Percentiles rank a stretch among this genome's conserved stretches.
Evolutionary conservation across 352 stramenopile genomes (phyloP).

Genomic region (Phytophthora niederhauseri): DNA sequence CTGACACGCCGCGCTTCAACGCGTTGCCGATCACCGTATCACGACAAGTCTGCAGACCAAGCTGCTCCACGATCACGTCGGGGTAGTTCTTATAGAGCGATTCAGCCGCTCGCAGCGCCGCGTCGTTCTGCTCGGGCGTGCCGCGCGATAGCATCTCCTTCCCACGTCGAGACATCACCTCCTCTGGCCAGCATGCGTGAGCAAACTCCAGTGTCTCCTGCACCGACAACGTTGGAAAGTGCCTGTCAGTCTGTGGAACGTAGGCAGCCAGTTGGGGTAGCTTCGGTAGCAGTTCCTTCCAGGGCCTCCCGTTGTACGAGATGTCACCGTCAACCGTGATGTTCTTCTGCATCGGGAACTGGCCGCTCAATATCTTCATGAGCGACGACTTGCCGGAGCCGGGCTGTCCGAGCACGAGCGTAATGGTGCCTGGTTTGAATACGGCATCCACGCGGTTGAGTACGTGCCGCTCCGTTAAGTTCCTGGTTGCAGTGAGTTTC

Average conservation of each 20-base stretch:
- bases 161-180: slow-evolving; percentile 61
- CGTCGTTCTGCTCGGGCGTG: slow-evolving; percentile 20
- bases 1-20: slow-evolving; percentile 48
- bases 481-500: slow-evolving; percentile 8
- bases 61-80: slow-evolving; percentile 23
- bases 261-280: slow-evolving; percentile 33
- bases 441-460: slow-evolving; percentile 38
- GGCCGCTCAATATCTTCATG: slow-evolving; percentile 40
- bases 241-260: slow-evolving; percentile 32
- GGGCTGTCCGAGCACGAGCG: slow-evolving; percentile 43
- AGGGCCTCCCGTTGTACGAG: slow-evolving; percentile 34
- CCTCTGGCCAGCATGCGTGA: slow-evolving; percentile 25
- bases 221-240: slow-evolving; percentile 34
- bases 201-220: slow-evolving; percentile 44
- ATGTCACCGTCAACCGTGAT: slow-evolving; percentile 36
- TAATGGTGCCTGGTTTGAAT: slow-evolving; percentile 47
- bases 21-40: slow-evolving; percentile 43
- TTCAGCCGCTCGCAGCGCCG: slow-evolving; percentile 7
- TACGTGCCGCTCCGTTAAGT: slow-evolving; percentile 25
- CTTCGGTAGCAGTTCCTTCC: slow-evolving; percentile 17
- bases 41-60: slow-evolving; percentile 37
- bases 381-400: slow-evolving; percentile 51
- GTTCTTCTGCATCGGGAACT: slow-evolving; percentile 36
- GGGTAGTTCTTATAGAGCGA: slow-evolving; percentile 31
- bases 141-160: slow-evolving; percentile 42